Percentiles rank a stretch among this genome's conserved stretches.
phyloP scores from a whole-genome alignment of 352 stramenopile species.

The Blastocystis sp. region DNA sequence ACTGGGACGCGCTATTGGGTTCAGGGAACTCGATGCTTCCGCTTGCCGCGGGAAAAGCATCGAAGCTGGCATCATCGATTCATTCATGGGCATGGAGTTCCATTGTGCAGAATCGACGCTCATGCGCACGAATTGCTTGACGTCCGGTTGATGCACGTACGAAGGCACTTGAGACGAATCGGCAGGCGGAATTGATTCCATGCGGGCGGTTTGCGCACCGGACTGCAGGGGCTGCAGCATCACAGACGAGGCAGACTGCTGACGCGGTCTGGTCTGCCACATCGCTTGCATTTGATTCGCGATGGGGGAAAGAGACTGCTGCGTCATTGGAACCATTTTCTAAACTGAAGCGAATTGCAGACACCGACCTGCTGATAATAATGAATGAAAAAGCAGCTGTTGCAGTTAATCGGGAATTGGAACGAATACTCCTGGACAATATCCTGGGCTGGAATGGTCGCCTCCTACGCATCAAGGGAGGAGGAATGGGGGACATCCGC shows the following conservation, averaged over 20 bases:
- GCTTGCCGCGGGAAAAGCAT: not conserved
- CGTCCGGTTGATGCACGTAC: not conserved
- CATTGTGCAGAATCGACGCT: conserved; percentile 26
- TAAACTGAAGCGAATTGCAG: not conserved
- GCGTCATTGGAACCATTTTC: not conserved
- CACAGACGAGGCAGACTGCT: not conserved
- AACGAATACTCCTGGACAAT: conserved; percentile 27
- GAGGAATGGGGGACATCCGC: not conserved
- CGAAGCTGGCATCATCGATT: not conserved
- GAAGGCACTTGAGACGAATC: not conserved
- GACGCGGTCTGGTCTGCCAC: not conserved
- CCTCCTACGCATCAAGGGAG: conserved; percentile 9
- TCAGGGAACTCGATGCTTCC: not conserved
- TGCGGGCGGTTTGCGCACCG: not conserved
- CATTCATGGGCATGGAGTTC: not conserved
- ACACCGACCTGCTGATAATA: not conserved
- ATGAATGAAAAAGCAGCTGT: conserved; percentile 44
- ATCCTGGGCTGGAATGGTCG: not conserved
- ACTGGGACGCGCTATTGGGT: not conserved
- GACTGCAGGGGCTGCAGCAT: not conserved
- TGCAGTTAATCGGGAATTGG: conserved; percentile 48
- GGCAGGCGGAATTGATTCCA: not conserved
- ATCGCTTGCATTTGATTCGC: not conserved
- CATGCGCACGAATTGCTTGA: not conserved
- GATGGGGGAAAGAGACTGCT: not conserved